Conservation (phyloP, 208 protist species). For the Acanthamoeba healyi region DNA sequence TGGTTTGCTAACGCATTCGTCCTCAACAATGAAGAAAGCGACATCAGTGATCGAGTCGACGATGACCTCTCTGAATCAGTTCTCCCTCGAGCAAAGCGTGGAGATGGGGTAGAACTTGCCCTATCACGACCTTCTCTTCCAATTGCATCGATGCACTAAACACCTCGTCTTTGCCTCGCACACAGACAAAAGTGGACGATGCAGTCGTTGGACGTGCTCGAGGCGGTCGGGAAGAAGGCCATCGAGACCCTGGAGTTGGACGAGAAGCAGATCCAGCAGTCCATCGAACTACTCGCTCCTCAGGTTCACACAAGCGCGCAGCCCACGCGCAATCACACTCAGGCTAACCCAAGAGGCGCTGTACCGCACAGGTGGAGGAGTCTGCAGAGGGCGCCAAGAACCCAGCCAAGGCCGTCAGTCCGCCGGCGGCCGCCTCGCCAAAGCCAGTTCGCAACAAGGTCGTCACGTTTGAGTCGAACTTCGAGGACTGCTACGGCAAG, state of each 20-base stretch:
- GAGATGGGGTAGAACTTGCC: conserved; percentile 17
- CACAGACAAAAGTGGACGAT: conserved; percentile 32
- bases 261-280: conserved; percentile 35
- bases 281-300: not conserved
- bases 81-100: conserved; percentile 21
- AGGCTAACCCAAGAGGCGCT: too few species aligned
- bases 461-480: conserved; percentile 12
- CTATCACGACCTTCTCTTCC: not conserved
- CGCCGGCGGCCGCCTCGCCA: not conserved
- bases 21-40: not conserved
- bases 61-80: conserved; percentile 12
- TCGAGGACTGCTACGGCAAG: conserved; percentile 26
- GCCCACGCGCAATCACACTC: too few species aligned
- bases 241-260: conserved; percentile 24
- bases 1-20: too few species aligned
- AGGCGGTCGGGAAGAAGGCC: conserved; percentile 34
- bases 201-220: conserved; percentile 41
- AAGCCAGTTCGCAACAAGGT: conserved; percentile 9
- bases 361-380: too few species aligned
- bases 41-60: conserved; percentile 8
- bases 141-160: not conserved
- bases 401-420: not conserved
- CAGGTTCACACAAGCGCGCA: too few species aligned
- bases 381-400: not conserved
- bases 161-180: too few species aligned